These are phyloP conservation scores for Mycena crocata DNA, from an alignment of 768 basidiomycete species.

Conservation along the genomic window DNA sequence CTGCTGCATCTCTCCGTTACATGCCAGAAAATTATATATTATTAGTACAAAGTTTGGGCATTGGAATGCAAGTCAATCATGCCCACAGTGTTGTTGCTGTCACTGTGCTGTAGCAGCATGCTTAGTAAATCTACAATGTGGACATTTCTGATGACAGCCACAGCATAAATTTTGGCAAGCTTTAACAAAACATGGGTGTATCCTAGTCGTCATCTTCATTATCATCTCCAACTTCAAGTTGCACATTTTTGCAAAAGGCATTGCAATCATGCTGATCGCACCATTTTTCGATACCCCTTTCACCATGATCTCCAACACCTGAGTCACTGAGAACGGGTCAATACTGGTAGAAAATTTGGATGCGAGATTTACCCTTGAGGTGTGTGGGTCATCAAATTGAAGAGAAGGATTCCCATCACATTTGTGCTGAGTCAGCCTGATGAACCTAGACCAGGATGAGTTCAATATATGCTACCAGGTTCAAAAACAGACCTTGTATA, in stretches of 20 bases:
- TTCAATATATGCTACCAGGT: background rate
- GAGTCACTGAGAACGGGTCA: constrained; percentile 2
- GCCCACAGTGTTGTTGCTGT: no score
- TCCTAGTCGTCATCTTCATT: constrained; percentile 1
- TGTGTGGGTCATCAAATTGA: constrained; percentile 18
- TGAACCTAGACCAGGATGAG: background rate
- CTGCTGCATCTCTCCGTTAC: no score
- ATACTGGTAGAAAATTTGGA: no score
- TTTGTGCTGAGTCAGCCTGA: constrained; percentile 11
- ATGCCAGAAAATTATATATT: no score
- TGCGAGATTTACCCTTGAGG: background rate
- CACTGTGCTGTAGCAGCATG: no score
- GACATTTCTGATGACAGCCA: no score
- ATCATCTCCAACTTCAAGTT: constrained; percentile 8
- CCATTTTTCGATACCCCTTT: constrained; percentile 11
- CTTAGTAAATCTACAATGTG: no score
- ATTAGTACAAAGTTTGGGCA: no score
- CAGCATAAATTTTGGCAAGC: no score
- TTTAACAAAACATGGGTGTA: no score
- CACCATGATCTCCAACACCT: constrained; percentile 14
- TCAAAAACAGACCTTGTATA: background rate
- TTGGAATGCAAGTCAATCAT: no score
- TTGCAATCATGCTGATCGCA: constrained; percentile 16
- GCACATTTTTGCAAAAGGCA: constrained; percentile 2
- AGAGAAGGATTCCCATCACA: constrained; percentile 16